Evolutionary conservation across 2,329 filamentous ascomycete genomes (phyloP), one percentile per base, ranked within the genome.

Genomic region (Fusarium illudens): DNA sequence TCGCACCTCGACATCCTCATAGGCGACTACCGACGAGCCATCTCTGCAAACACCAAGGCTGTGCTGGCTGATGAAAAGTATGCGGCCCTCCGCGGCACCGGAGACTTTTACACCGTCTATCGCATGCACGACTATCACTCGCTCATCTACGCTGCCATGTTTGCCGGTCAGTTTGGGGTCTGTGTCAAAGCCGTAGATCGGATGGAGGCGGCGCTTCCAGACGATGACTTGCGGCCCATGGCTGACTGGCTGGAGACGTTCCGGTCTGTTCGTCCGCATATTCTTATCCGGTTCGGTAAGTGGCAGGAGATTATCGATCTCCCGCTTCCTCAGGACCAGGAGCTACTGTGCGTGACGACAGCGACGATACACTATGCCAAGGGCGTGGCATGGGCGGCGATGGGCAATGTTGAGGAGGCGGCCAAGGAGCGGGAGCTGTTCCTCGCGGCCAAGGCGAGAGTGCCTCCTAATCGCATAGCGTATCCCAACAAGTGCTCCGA

Each of bases 231-330:
- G n/a, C 69, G 70, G 0, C 89, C 89, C 0, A 92, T 93, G 90
- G 89, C 90, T 1, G 90, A 93, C 75, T 93, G 89, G 87, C 78
- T 92, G 1, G 91, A 93, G 76, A 85, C 85, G 3, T 92, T 92
- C 67, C 75, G 90, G 6, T 83, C 85, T 3, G 87, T 92, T 71
- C 84, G 86, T 3, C 80, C 90, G 8, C 91, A 94, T 74, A 88
- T 89, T 1, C 79, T 92, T 10, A 83, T 94, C 36, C 87, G 91
- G 0, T 94, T 94, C 67, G 91, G 91, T 0, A 80, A 80, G 22
- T 93, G 91, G 91, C 72, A 87, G 1, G 88, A 92, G 0, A 82
- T 93, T 32, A 76, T 90, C 17, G 77, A 79, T 2, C 76, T 90
- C 1, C 59, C 78, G 0, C 64, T 91, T 1, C 90, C 90, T 0